phyloP scores from a whole-genome alignment of 2,329 filamentous ascomycete species.

The Decorospora gaudefroyi region DNA sequence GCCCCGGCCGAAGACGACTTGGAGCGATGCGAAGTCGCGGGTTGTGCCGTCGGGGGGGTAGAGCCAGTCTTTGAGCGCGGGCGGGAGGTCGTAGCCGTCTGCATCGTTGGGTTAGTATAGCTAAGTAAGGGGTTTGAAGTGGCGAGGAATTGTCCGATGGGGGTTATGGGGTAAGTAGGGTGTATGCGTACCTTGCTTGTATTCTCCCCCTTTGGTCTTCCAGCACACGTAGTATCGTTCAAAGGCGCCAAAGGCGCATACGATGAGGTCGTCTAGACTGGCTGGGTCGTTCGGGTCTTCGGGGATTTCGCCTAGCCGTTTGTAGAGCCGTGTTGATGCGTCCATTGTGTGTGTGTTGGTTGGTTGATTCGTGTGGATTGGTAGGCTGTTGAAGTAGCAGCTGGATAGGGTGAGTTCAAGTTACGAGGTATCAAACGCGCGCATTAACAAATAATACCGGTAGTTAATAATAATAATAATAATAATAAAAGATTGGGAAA shows the following conservation, averaged over 20 bases:
- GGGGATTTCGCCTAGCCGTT: conserved; percentile 40
- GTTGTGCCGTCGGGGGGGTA: conserved; percentile 38
- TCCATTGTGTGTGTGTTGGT: conserved; percentile 30
- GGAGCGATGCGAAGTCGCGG: conserved; percentile 43
- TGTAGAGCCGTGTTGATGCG: conserved; percentile 39
- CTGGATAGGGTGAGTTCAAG: too few species aligned
- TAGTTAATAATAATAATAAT: too few species aligned
- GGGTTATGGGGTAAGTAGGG: too few species aligned
- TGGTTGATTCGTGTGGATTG: too few species aligned
- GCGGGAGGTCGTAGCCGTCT: conserved; percentile 47
- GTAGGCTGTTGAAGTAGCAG: too few species aligned
- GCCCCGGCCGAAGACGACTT: conserved; percentile 48
- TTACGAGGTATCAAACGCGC: too few species aligned
- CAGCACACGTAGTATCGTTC: conserved; percentile 50
- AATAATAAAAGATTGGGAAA: too few species aligned
- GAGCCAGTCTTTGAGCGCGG: conserved; percentile 41
- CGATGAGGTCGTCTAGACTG: conserved; percentile 46
- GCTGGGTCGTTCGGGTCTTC: conserved; percentile 38
- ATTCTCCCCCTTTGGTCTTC: conserved; percentile 44
- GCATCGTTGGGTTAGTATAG: background rate
- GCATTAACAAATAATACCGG: too few species aligned
- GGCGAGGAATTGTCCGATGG: too few species aligned
- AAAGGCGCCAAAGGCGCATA: conserved; percentile 49
- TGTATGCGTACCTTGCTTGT: conserved; percentile 40
- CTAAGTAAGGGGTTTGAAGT: too few species aligned